These are phyloP conservation scores for Pseudocercospora crystallina DNA, from an alignment of 2,329 filamentous ascomycete genomes.

Conservation along the genomic window DNA sequence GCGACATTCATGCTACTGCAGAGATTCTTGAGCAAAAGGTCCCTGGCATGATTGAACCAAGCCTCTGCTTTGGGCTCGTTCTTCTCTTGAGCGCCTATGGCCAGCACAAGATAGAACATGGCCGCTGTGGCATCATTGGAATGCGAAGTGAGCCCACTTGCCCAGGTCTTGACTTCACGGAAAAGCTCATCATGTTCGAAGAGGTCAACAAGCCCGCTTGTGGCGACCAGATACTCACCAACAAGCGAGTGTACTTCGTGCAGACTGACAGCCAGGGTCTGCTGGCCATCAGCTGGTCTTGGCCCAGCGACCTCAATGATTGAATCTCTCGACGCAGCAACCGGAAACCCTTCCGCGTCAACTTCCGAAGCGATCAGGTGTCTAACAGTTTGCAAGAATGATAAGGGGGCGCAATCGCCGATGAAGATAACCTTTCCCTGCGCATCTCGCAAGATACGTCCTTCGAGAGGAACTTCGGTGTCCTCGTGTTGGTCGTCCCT, in stretches of 20 bases:
- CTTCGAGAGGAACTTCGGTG: constrained; percentile 45
- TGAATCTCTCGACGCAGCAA: constrained; percentile 21
- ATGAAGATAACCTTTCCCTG: constrained; percentile 57
- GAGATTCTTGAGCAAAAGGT: constrained; percentile 47
- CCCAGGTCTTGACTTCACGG: constrained; percentile 32
- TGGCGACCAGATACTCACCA: constrained; percentile 47
- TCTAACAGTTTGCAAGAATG: constrained; percentile 54
- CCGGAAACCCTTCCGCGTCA: constrained; percentile 35
- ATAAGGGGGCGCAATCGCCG: constrained; percentile 54
- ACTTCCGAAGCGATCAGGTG: constrained; percentile 50
- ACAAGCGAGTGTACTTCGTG: constrained; percentile 44
- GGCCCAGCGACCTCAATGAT: constrained; percentile 23
- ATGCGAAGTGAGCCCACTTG: constrained; percentile 9
- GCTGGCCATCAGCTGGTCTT: neutral
- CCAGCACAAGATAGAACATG: constrained; percentile 53
- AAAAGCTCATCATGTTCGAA: constrained; percentile 43
- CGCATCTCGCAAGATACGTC: constrained; percentile 51
- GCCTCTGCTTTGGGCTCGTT: constrained; percentile 46
- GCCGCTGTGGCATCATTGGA: constrained; percentile 45
- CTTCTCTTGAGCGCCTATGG: constrained; percentile 49
- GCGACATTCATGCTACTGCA: constrained; percentile 51
- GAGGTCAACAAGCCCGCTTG: constrained; percentile 50
- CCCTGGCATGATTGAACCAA: constrained; percentile 49
- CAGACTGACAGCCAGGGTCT: constrained; percentile 32
- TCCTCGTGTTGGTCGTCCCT: constrained; percentile 34